These are phyloP conservation scores for Solanum etuberosum DNA, from an alignment of 257 asterid species.

Conservation along the genomic window DNA sequence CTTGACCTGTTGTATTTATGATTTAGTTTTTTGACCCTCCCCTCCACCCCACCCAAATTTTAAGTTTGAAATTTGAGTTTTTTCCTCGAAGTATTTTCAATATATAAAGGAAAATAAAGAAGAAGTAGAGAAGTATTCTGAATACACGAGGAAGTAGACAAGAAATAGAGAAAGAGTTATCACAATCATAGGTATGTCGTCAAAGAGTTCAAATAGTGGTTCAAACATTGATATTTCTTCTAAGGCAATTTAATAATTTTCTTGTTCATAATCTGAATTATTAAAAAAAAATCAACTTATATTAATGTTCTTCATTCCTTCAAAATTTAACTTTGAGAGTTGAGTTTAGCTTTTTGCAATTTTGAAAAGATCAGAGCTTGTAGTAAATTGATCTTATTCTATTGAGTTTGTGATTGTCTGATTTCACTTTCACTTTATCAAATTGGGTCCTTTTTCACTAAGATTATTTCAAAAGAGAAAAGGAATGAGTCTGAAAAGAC, in stretches of 20 bases:
- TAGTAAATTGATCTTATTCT: too few species aligned
- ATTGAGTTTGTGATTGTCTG: not conserved
- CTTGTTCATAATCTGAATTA: not conserved
- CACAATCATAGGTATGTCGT: not conserved
- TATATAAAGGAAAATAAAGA: not conserved
- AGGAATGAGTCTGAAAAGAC: not conserved
- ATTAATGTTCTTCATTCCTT: not conserved
- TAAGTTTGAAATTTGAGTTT: not conserved
- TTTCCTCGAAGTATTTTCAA: not conserved
- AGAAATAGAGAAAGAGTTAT: not conserved
- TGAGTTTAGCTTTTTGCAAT: not conserved
- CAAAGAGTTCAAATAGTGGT: not conserved
- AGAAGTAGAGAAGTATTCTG: not conserved
- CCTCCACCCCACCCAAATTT: not conserved
- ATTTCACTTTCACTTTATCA: not conserved
- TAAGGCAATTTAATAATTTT: not conserved
- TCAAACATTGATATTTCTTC: not conserved
- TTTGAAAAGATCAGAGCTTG: not conserved
- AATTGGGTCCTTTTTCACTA: not conserved
- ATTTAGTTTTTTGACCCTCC: too few species aligned
- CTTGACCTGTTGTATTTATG: too few species aligned
- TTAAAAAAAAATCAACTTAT: not conserved
- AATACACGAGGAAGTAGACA: not conserved
- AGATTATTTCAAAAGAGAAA: not conserved
- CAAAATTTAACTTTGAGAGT: not conserved